A percentile compares a stretch with the other conserved stretches of the same genome.
These are phyloP conservation scores for Funneliformis mosseae DNA, from an alignment of 192 early-diverging fungal species.

Conservation along the genomic window DNA sequence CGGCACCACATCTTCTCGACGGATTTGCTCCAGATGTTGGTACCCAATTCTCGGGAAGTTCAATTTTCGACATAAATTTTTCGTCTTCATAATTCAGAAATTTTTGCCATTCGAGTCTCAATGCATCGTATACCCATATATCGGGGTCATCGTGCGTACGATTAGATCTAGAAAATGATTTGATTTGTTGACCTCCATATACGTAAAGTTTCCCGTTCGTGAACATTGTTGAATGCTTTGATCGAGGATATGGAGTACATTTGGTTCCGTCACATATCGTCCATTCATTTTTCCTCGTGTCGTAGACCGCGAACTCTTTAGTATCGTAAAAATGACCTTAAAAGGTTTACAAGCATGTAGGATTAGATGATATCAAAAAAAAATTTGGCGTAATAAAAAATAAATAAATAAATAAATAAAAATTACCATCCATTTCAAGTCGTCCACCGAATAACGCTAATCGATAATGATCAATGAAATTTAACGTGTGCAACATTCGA, in stretches of 20 bases:
- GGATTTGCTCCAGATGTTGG: neutral
- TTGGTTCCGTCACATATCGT: too few species aligned
- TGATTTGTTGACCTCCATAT: neutral
- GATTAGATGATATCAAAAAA: neutral
- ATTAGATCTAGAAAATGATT: too few species aligned
- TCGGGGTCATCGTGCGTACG: neutral
- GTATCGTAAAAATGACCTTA: neutral
- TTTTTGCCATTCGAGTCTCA: neutral
- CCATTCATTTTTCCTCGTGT: neutral
- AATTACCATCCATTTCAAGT: neutral
- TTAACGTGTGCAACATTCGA: neutral
- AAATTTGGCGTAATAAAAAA: neutral
- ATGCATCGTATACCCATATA: conserved; percentile 4
- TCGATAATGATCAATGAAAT: neutral
- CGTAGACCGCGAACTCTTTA: conserved; percentile 2
- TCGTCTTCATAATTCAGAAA: neutral
- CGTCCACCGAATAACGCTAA: conserved; percentile 2
- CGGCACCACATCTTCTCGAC: conserved; percentile 6
- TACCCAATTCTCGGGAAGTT: neutral
- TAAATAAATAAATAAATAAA: neutral
- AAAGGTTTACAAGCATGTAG: neutral
- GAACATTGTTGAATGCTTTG: neutral
- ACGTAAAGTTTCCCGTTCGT: neutral
- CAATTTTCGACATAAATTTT: neutral
- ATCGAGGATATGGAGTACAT: neutral